These are phyloP conservation scores for Kodamaea ohmeri DNA, from an alignment of 1,139 yeast species.

Conservation along the genomic window DNA sequence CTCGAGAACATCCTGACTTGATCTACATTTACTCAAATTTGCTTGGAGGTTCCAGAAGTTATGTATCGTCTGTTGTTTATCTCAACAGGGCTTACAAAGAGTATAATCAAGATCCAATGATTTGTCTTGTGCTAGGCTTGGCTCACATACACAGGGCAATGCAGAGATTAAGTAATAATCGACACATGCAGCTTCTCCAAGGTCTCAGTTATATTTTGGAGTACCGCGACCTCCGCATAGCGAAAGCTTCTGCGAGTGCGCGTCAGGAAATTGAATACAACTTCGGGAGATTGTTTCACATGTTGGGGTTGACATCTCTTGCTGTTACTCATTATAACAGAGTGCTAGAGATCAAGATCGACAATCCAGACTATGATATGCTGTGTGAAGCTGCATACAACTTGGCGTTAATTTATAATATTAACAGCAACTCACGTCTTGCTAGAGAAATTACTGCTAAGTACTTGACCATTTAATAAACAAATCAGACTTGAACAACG, in stretches of 20 bases:
- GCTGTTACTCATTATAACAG: constrained; percentile 73
- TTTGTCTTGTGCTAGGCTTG: constrained; percentile 70
- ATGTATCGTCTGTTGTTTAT: constrained; percentile 73
- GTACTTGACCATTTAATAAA: constrained; percentile 44
- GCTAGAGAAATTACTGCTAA: constrained; percentile 63
- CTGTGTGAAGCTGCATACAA: constrained; percentile 85
- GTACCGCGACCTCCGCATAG: constrained; percentile 50
- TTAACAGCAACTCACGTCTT: constrained; percentile 66
- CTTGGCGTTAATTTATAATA: constrained; percentile 66
- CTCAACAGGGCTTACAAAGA: constrained; percentile 60
- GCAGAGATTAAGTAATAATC: constrained; percentile 81
- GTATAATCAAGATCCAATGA: constrained; percentile 72
- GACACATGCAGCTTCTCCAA: constrained; percentile 84
- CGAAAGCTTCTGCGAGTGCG: constrained; percentile 47
- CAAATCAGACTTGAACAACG: not conserved
- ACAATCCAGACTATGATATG: constrained; percentile 48
- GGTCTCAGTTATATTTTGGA: constrained; percentile 78
- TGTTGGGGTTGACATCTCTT: constrained; percentile 68
- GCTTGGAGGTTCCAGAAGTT: constrained; percentile 79
- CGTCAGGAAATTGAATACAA: constrained; percentile 80
- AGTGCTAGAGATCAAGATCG: constrained; percentile 46
- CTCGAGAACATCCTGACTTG: constrained; percentile 64
- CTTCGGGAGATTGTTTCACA: constrained; percentile 80
- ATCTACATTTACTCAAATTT: constrained; percentile 76
- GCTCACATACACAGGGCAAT: constrained; percentile 89